A percentile compares a stretch with the other conserved stretches of the same genome.
phyloP scores from a whole-genome alignment of 139 green algal genomes.

The Closterium sp. region DNA sequence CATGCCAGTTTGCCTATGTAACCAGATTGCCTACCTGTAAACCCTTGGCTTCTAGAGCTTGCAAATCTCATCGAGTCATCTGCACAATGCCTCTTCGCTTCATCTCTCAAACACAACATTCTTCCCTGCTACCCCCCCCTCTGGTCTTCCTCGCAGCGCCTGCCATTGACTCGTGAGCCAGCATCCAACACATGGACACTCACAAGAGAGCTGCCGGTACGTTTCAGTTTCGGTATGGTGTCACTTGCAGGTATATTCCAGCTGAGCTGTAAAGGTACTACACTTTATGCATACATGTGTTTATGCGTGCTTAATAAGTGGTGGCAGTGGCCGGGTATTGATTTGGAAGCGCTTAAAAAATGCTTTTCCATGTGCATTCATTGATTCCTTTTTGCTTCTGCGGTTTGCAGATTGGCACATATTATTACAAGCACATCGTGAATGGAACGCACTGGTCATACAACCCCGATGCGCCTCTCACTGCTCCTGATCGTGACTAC shows the following conservation, averaged over 20 bases:
- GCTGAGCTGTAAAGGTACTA: neutral
- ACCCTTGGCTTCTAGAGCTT: neutral
- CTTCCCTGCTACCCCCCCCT: neutral
- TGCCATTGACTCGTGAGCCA: neutral
- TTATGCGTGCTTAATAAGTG: neutral
- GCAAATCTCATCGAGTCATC: neutral
- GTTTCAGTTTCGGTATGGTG: neutral
- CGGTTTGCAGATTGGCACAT: conserved; percentile 55
- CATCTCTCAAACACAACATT: neutral
- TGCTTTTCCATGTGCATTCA: neutral
- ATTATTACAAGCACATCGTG: conserved; percentile 89
- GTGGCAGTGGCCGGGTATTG: neutral
- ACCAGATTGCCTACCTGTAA: neutral
- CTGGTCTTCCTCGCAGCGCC: conserved; percentile 5
- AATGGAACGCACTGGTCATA: conserved; percentile 80
- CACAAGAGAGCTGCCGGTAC: neutral
- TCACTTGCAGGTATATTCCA: neutral
- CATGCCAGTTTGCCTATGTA: neutral
- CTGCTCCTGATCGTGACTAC: conserved; percentile 10
- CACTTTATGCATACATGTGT: neutral
- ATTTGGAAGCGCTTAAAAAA: neutral
- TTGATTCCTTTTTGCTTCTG: neutral
- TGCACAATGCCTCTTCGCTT: neutral
- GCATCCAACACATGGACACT: neutral
- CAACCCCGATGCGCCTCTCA: conserved; percentile 52